Percentiles rank a stretch among this genome's conserved stretches.
phyloP scores from a whole-genome alignment of 2,329 filamentous ascomycete species.

The Achaetomium macrosporum region DNA sequence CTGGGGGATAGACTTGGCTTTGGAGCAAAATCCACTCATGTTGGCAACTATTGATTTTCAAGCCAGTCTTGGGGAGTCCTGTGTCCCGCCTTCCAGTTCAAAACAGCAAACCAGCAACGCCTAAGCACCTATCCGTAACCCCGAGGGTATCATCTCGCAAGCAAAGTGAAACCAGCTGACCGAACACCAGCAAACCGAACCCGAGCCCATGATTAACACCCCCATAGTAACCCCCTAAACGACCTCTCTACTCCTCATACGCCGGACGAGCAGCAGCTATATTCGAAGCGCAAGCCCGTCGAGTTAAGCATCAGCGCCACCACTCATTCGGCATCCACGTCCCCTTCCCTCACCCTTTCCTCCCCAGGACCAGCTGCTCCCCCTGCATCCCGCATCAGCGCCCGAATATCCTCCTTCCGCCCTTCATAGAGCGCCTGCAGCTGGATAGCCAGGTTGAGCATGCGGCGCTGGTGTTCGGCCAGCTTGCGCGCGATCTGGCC shows the following conservation, averaged over 20 bases:
- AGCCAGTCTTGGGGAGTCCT: background rate
- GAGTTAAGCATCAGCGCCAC: too few species aligned
- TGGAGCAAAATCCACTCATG: slow-evolving; percentile 5
- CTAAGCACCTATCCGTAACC: background rate
- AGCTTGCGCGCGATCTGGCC: slow-evolving; percentile 16
- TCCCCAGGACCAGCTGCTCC: background rate
- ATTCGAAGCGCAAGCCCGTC: too few species aligned
- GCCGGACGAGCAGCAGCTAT: too few species aligned
- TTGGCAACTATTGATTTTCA: background rate
- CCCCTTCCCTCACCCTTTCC: background rate
- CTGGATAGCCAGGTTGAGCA: slow-evolving; percentile 19
- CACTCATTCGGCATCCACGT: background rate
- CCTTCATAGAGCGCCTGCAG: slow-evolving; percentile 20
- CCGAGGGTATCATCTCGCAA: slow-evolving; percentile 3
- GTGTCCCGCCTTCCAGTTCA: background rate
- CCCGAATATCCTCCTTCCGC: slow-evolving; percentile 15
- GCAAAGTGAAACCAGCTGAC: background rate
- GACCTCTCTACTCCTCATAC: background rate
- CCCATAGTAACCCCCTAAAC: background rate
- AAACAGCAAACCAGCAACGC: background rate
- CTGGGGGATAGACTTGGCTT: slow-evolving; percentile 13
- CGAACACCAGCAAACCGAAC: background rate
- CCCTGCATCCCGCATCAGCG: background rate
- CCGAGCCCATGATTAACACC: background rate
- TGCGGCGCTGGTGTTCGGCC: slow-evolving; percentile 17